These are phyloP conservation scores for Xanthoconium purpureum DNA, from an alignment of 768 basidiomycete species.

Conservation along the genomic window DNA sequence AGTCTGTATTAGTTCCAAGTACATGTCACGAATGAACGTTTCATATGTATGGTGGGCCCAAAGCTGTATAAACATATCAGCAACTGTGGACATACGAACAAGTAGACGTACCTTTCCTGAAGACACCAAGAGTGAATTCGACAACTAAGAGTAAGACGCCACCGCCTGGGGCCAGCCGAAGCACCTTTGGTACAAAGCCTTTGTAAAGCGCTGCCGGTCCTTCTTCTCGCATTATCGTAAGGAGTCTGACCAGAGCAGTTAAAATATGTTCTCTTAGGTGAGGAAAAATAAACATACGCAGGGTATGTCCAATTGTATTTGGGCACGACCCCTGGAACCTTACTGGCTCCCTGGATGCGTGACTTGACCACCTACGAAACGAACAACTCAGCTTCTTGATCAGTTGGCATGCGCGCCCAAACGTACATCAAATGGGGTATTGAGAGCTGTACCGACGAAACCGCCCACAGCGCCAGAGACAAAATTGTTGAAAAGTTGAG, in stretches of 20 bases:
- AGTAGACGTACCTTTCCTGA: conserved; percentile 57
- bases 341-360: conserved; percentile 78
- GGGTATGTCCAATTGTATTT: conserved; percentile 98
- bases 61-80: conserved; percentile 16
- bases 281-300: conserved; percentile 39
- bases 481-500: conserved; percentile 85
- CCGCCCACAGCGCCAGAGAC: conserved; percentile 88
- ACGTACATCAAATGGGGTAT: conserved; percentile 76
- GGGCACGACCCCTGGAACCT: conserved; percentile 64
- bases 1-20: conserved; percentile 1
- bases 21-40: background rate
- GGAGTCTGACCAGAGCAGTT: conserved; percentile 39
- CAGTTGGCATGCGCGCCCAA: background rate
- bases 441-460: conserved; percentile 82
- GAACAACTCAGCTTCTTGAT: background rate
- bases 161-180: conserved; percentile 92
- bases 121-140: conserved; percentile 75
- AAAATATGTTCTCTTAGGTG: background rate
- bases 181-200: conserved; percentile 93
- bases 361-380: conserved; percentile 83
- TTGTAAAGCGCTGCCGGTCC: conserved; percentile 86
- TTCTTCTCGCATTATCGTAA: conserved; percentile 83
- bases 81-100: background rate
- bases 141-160: conserved; percentile 94
- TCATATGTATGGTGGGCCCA: conserved; percentile 35